Evolutionary conservation across 2,329 filamentous ascomycete species (phyloP), one percentile per base, ranked within the genome.

Genomic region (Teratosphaeria nubilosa): DNA sequence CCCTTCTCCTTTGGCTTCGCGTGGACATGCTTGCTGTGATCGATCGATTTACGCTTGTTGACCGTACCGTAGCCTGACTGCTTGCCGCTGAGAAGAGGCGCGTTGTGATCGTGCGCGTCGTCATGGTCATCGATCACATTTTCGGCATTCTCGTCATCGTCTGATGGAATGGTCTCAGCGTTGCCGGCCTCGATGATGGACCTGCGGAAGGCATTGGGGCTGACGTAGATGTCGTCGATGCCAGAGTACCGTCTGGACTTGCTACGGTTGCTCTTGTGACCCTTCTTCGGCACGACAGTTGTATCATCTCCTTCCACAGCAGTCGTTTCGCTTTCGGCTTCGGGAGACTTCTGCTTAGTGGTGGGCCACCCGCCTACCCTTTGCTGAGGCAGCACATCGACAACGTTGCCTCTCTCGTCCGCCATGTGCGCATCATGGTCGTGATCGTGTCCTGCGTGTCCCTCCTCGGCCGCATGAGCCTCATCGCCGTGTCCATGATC

Each of bases 151-250:
- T 75, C 74, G 27, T 82, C 81, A 3, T 83, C 79, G 16, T 80
- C 80, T 1, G 78, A 76, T 20, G 77, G 73, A 5, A 78, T 80
- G 3, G 79, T 76, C 45, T 82, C 83, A 30, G 31, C 22, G 13
- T 41, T 34, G 60, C 85, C 86, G n/a, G 89, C 90, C 41, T 86
- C 86, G 64, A 97, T 95, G 65, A 99, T 96, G 58, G 92, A 90
- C 71, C 95, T 88, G 64, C 94, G 82, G 78, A 97, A 91, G 62
- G 87, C 92, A 25, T 90, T 87, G 2, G 94, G 94, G 70, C 96
- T 88, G 56, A 95, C 88, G 70, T 86, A 89, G 64, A 95, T 82
- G 56, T 85, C 81, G 27, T 86, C 87, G 57, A 91, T 82, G 34
- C 75, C 79, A 14, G 77, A 76, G 60, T 80, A 79, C 51, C 75